Conservation (phyloP, 768 basidiomycete genomes). For the Gelatoporia subvermispora region DNA sequence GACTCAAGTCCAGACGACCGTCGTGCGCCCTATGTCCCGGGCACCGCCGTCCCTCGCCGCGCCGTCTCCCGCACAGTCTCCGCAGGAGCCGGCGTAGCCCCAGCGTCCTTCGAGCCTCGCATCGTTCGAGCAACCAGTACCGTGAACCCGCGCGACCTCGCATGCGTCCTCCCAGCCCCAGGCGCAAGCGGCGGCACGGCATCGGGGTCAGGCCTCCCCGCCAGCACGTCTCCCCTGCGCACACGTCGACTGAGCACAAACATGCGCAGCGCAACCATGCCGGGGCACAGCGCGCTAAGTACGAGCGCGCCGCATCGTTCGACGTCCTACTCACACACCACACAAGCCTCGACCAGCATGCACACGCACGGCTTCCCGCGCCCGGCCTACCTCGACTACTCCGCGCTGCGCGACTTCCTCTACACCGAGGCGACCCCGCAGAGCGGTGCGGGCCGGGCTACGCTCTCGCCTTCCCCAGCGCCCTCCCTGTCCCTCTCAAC, state of each 20-base stretch:
- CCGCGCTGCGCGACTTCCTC: conserved; percentile 65
- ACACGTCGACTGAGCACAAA: conserved; percentile 42
- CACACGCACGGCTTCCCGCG: conserved; percentile 45
- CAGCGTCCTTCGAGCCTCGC: conserved; percentile 40
- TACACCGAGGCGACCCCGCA: conserved; percentile 38
- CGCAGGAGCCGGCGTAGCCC: not conserved
- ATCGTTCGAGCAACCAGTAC: conserved; percentile 55
- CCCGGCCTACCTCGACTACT: conserved; percentile 74
- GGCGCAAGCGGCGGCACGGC: conserved; percentile 34
- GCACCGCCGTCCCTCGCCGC: conserved; percentile 10
- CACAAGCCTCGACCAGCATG: conserved; percentile 6
- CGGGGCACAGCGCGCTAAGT: not conserved
- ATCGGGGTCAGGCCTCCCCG: conserved; percentile 22
- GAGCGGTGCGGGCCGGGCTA: no score
- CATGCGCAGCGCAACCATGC: not conserved
- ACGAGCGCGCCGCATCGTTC: not conserved
- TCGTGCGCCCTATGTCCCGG: not conserved
- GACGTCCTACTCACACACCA: conserved; percentile 1
- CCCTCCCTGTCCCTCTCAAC: no score
- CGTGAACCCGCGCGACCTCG: conserved; percentile 25
- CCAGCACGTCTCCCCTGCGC: conserved; percentile 36
- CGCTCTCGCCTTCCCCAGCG: no score
- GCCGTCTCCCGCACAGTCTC: conserved; percentile 7
- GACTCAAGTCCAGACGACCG: conserved; percentile 6
- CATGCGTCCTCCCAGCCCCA: conserved; percentile 25